Base-by-base conservation (phyloP, 495 filamentous ascomycete species). In the Aspergillus sclerotiicarbonarius region DNA sequence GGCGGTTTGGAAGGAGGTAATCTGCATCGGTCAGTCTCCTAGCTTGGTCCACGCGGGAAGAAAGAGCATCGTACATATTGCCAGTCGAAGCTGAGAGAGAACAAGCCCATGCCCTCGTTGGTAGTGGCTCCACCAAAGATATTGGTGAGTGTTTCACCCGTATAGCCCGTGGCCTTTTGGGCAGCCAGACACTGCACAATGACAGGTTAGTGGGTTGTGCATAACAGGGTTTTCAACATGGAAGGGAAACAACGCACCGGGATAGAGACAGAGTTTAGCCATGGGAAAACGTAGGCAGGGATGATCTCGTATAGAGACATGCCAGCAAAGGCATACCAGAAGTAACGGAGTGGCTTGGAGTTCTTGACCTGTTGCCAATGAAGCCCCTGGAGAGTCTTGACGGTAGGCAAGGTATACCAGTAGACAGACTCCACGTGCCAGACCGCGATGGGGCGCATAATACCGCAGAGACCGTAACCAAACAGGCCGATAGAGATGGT, bases 41-140 rank as follows among this genome's bases (percentile, higher is more conserved):
- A 2, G 30, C 21, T 5, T 3, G 7, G n/a, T 31, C 19, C 7
- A n/a, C 7, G 13, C 1, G 29, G 18, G 8, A 7, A 20, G 32
- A 20, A 12, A 21, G 4, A n/a, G 18, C 1, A 10, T 35, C 70
- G 60, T 64, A 83, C 75, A 59, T 84, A 85, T 67, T 85, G 79
- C 82, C 82, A 85, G 65, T 85, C 82, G 9, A 84, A 73, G 3
- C 70, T 72, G 21, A 83, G 45, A 21, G 64, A 70, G 29, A 85
- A 71, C 1, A 82, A 58, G 0, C 82, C 82, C 5, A 79, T 59
- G 4, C 76, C 76, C 51, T 73, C 81, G 57, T 87, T 85, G 25
- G 72, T 77, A 5, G 70, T 60, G 0, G 82, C 66, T 1, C 84
- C 84, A 10, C 84, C 84, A 49, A 87, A 87, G 7, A 86, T 39